Conservation (phyloP, 23 red algal genomes). For the Rhodosorus marinus region DNA sequence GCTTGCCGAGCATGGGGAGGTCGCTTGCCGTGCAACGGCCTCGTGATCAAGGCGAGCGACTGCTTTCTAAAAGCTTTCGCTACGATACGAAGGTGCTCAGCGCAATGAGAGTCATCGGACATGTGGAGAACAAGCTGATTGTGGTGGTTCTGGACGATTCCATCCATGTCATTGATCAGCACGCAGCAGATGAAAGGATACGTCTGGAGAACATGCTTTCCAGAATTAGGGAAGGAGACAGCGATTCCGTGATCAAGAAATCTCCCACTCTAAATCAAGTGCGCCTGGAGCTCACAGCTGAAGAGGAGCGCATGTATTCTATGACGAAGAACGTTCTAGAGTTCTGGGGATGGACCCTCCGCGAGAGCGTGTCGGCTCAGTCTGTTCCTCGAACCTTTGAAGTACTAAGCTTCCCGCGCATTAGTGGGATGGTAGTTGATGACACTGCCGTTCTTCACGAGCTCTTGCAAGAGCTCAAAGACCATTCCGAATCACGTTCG, state of each 20-base stretch:
- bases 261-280: background rate
- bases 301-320: background rate
- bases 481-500: background rate
- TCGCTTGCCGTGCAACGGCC: background rate
- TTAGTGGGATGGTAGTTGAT: constrained; percentile 1
- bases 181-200: constrained; percentile 66
- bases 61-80: background rate
- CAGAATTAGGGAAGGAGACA: constrained; percentile 1
- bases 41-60: background rate
- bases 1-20: background rate
- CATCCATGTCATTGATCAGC: constrained; percentile 66
- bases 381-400: background rate
- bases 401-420: constrained; percentile 6
- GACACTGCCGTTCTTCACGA: constrained; percentile 6
- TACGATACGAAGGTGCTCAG: constrained; percentile 3
- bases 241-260: constrained; percentile 1
- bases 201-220: constrained; percentile 29
- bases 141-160: constrained; percentile 12
- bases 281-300: background rate
- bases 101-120: constrained; percentile 21
- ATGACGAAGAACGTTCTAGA: background rate
- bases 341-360: constrained; percentile 12
- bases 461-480: constrained; percentile 28
- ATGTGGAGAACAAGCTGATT: constrained; percentile 57
- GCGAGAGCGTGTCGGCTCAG: background rate